Conservation (phyloP, 768 basidiomycete species). For the Hypholoma fasciculare region DNA sequence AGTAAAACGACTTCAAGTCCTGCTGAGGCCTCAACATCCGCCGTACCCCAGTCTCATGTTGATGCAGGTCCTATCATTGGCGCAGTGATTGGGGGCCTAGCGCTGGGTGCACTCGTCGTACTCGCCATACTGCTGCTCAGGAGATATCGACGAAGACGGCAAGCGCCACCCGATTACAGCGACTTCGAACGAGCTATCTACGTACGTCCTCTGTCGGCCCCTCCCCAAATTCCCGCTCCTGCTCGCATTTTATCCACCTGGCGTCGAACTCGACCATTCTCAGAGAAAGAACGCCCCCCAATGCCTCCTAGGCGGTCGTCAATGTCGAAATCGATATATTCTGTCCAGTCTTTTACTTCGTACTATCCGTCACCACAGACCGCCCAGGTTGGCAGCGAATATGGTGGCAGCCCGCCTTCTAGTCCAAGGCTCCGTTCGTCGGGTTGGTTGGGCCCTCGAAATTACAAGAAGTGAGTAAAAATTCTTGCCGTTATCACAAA, state of each 20-base stretch:
- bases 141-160: neutral
- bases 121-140: neutral
- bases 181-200: neutral
- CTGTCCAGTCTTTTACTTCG: neutral
- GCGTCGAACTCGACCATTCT: neutral
- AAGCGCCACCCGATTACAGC: neutral
- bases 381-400: slow-evolving; percentile 5
- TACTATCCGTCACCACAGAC: neutral
- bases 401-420: neutral
- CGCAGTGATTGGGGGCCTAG: slow-evolving; percentile 2
- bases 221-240: neutral
- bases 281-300: neutral
- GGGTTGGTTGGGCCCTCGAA: too few relatives aligned
- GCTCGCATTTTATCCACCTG: neutral
- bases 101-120: neutral
- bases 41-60: neutral
- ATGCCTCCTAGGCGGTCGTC: neutral
- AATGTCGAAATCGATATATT: neutral
- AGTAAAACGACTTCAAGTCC: too few relatives aligned
- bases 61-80: neutral
- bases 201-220: neutral
- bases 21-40: too few relatives aligned
- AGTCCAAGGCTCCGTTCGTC: neutral
- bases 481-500: too few relatives aligned
- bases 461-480: too few relatives aligned